Evolutionary conservation across 1,139 yeast species (phyloP), one percentile per base, ranked within the genome.

Genomic region (Zygoascus meyerae): DNA sequence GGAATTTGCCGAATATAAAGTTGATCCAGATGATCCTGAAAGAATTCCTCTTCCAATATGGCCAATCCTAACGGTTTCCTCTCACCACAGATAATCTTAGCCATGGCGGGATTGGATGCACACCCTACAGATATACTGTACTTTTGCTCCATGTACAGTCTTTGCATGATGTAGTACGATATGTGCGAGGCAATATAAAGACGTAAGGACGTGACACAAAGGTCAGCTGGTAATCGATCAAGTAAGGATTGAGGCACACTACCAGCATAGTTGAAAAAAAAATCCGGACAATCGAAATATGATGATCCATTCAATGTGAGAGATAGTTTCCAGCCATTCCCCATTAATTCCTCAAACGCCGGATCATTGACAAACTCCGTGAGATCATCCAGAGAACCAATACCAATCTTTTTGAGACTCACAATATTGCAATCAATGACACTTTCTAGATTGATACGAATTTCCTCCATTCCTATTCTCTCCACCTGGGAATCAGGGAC

Each of bases 401-500:
- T 44, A 2, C 56, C 55, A 3, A 45, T 33, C 21, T 42, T 48
- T 10, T 42, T 45, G 29, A 60, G 47, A 7, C 42, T 33, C n/a
- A 45, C 48, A 9, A 53, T 15, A 36, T 55, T 58, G n/a, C 21
- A 40, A 2, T 53, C 54, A 3, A 63, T 57, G 10, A 55, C 45
- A 1, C 46, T 53, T 1, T 66, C 55, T 18, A 67, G 46, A 42
- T 67, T 70, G 11, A 66, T 49, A 54, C 68, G 55, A 55, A 67
- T 48, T 49, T 67, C 71, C 48, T 67, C 71, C 45, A 67, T 55
- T 1, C 71, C 71, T n/a, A 66, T 54, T 36, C 71, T 54, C 45
- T 67, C 69, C 5, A 66, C 57, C 1, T 61, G 56, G 11, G 51
- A 49, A 1, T 55, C 57, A 16, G 55, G 52, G 12, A 65, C 52